Evolutionary conservation across 768 basidiomycete genomes (phyloP).

Genomic region (Russula griseocarnosa): DNA sequence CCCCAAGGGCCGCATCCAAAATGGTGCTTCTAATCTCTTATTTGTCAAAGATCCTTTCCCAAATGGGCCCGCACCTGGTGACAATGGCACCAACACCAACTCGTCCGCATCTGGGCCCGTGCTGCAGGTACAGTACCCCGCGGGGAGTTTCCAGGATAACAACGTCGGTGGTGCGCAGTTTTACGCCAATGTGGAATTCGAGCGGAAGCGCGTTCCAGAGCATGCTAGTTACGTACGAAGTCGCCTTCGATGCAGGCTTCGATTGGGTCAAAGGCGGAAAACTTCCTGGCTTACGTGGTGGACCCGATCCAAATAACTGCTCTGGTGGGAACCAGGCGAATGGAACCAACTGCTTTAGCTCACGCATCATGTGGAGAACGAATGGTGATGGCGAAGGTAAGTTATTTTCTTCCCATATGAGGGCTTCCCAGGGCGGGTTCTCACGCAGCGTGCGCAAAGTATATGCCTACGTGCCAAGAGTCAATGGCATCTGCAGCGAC

Average conservation of each 20-base stretch:
- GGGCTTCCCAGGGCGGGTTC: conserved; percentile 7
- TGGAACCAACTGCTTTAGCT: conserved; percentile 68
- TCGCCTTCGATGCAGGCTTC: conserved; percentile 63
- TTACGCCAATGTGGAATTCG: conserved; percentile 61
- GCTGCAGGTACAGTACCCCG: conserved; percentile 61
- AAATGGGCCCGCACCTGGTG: conserved; percentile 38
- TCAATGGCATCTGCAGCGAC: conserved; percentile 56
- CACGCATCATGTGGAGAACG: conserved; percentile 72
- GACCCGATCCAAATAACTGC: conserved; percentile 57
- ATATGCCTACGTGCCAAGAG: conserved; percentile 73
- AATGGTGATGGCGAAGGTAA: conserved; percentile 65
- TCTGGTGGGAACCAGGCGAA: conserved; percentile 62
- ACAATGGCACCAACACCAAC: conserved; percentile 4
- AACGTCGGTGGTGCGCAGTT: conserved; percentile 61
- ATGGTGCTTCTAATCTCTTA: conserved; percentile 49
- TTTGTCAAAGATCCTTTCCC: conserved; percentile 72
- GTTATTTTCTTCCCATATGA: conserved; percentile 27
- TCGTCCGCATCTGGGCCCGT: conserved; percentile 37
- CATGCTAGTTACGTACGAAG: conserved; percentile 71
- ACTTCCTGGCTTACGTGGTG: conserved; percentile 72
- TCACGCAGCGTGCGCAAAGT: conserved; percentile 40
- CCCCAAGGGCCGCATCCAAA: conserved; percentile 56
- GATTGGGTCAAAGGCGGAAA: conserved; percentile 76
- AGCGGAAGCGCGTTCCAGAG: conserved; percentile 54
- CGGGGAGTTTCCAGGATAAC: conserved; percentile 53